Base-by-base conservation (phyloP, 2,329 filamentous ascomycete genomes). In the Leptographium radiaticola region DNA sequence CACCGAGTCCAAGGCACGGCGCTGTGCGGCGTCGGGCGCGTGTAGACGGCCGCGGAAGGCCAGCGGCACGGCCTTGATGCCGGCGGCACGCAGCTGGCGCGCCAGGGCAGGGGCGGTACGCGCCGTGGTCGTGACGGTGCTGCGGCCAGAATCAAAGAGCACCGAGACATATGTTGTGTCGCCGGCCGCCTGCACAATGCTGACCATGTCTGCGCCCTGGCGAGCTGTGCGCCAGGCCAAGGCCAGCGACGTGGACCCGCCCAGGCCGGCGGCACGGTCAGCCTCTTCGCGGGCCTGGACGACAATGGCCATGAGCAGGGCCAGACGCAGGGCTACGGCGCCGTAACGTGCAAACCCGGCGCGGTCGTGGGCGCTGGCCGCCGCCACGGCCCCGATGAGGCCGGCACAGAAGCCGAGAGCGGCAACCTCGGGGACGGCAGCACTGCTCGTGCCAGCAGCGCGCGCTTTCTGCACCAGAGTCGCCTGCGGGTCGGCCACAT, bases 351-450 rank as follows among this genome's bases (percentile, higher is more conserved):
- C n/a, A n/a, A 74, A 59, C 1, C 70, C 61, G 0, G 53, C 40
- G 1, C 49, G 46, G 33, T 59, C 65, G 1, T 44, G 60, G 0
- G 70, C 12, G 49, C 49, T 51, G 39, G 49, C 61, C 1, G 70
- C 66, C 0, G 68, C 67, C 13, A 67, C 53, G 8, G 71, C 67
- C 43, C 58, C 64, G n/a, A 74, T 50, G 1, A 72, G 52, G 0
- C 71, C 71, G 1, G 65, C 65, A 39, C 71, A 74, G 51, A 72
- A 67, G 0, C 71, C 71, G 4, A 25, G 11, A 6, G 46, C 38
- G 16, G 33, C 46, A 2, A 31, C 8, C 43, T 7, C 4, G 18
- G 15, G 7, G 4, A 16, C n/a, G 12, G 12, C 11, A 6, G 16
- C 59, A 31, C 2, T 57, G 49, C 49, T 56, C 57, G 6, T 15